Conservation (phyloP, 495 filamentous ascomycete species). For the Penicillium dipodomyicola region DNA sequence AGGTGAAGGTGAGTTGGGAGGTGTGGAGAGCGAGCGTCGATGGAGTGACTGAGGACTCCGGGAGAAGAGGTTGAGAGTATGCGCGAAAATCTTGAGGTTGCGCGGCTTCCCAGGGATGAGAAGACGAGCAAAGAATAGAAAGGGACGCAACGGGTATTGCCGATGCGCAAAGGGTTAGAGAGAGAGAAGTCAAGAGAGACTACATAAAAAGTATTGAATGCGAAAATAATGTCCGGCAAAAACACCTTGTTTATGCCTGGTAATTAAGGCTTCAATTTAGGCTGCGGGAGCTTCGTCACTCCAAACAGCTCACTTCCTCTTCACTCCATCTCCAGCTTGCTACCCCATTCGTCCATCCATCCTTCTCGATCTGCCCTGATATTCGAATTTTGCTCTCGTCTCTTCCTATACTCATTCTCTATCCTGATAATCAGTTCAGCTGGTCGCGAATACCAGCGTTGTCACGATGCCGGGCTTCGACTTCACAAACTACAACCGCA, state of each 20-base stretch:
- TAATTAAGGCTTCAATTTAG: conserved; percentile 33
- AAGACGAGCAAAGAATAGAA: conserved; percentile 17
- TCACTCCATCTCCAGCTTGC: conserved; percentile 27
- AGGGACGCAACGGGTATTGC: conserved; percentile 9
- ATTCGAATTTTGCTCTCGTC: conserved; percentile 2
- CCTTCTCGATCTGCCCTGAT: conserved; percentile 12
- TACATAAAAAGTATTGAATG: conserved; percentile 14
- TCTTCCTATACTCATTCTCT: neutral
- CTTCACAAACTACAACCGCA: conserved; percentile 99
- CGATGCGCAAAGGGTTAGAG: conserved; percentile 11
- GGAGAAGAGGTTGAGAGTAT: conserved; percentile 38
- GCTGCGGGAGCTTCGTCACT: conserved; percentile 49
- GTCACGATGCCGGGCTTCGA: conserved; percentile 94
- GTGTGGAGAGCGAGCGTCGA: conserved; percentile 42
- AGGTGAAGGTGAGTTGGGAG: conserved; percentile 32
- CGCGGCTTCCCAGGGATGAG: conserved; percentile 25
- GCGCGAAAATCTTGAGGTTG: conserved; percentile 41
- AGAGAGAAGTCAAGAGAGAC: conserved; percentile 4
- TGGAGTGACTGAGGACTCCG: conserved; percentile 43
- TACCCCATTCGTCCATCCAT: conserved; percentile 17
- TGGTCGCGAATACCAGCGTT: conserved; percentile 22
- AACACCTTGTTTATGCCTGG: conserved; percentile 37
- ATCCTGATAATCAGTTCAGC: conserved; percentile 7
- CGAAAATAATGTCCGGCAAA: conserved; percentile 34
- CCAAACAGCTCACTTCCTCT: conserved; percentile 31